Evolutionary conservation across 371 early-diverging fungal species (phyloP).

Genomic region (Rozella allomycis): DNA sequence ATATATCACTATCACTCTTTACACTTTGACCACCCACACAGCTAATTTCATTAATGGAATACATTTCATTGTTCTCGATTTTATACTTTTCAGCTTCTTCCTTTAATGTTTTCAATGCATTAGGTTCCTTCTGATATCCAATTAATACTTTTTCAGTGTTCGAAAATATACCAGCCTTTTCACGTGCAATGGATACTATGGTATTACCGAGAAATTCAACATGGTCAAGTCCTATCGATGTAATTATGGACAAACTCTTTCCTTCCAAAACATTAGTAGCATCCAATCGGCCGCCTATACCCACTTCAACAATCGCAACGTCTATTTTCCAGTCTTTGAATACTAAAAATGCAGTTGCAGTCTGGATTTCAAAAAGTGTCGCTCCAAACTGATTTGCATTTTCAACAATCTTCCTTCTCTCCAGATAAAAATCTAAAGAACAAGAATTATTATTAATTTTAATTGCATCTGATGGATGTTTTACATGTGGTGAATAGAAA

Average conservation of each 20-base stretch:
- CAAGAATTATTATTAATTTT: slow-evolving; percentile 29
- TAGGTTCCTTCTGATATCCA: slow-evolving; percentile 5
- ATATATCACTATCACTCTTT: background rate
- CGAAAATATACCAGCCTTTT: slow-evolving; percentile 59
- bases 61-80: too few relatives aligned
- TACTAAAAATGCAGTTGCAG: slow-evolving; percentile 31
- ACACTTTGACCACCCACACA: background rate
- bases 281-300: slow-evolving; percentile 53
- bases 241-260: slow-evolving; percentile 25
- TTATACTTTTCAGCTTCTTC: background rate
- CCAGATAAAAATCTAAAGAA: too few relatives aligned
- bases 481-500: slow-evolving; percentile 56
- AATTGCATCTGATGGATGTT: slow-evolving; percentile 39
- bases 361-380: slow-evolving; percentile 25
- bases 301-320: slow-evolving; percentile 53
- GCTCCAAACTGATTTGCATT: slow-evolving; percentile 20
- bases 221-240: slow-evolving; percentile 51
- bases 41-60: too few relatives aligned
- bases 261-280: slow-evolving; percentile 52
- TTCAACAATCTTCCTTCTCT: slow-evolving; percentile 2
- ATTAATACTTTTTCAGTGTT: slow-evolving; percentile 6
- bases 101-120: slow-evolving; percentile 1
- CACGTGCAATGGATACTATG: slow-evolving; percentile 36
- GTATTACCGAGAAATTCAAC: slow-evolving; percentile 41
- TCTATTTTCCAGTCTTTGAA: slow-evolving; percentile 31